Base-by-base conservation (phyloP, 176 grass and related monocot genomes). In the Oropetium thomaeum region DNA sequence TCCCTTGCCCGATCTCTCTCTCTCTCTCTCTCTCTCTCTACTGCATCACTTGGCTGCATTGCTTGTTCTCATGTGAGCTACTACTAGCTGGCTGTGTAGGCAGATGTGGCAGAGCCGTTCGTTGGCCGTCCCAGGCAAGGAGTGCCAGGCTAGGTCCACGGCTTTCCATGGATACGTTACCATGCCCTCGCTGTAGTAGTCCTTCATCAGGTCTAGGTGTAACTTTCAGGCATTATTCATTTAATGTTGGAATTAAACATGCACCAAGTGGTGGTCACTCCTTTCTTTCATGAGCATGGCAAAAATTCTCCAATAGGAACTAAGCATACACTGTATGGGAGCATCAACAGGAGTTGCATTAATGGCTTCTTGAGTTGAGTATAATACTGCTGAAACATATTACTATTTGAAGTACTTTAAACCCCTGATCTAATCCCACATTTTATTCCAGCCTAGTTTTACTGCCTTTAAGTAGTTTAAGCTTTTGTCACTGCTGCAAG, bases 291-390 rank as follows among this genome's bases (percentile, higher is more conserved):
- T 80, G 57, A 26, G 65, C 19, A 80, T 39, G 81, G 81, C 30
- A 49, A 65, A 60, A 70, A 58, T 40, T 65, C 76, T 68, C 86
- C 86, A 84, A 76, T 80, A 43, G 76, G 62, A 28, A 80, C 74
- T 38, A 73, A 49, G 73, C 79, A 47, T 37, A 40, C 53, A 15
- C 44, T 22, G n/a, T n/a, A 22, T 48, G 20, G 62, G 29, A 29
- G 23, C 69, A 79, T 54, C 80, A 17, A 70, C 81, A 84, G 70
- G 75, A 88, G 70, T 75, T 51, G 70, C 86, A 88, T 88, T 84
- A 38, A 88, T 84, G 76, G 37, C 37, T 13, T 68, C 26, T 12
- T 32, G 67, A 42, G 51, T 68, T 55, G 28, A 47, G 60, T 26
- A 19, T 14, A 3, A 47, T 51, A 51, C 48, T 17, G 8, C 19